A percentile compares a stretch with the other conserved stretches of the same genome.
Conservation (phyloP, 1,139 yeast species). For the Protomyces arabidopsidicola region DNA sequence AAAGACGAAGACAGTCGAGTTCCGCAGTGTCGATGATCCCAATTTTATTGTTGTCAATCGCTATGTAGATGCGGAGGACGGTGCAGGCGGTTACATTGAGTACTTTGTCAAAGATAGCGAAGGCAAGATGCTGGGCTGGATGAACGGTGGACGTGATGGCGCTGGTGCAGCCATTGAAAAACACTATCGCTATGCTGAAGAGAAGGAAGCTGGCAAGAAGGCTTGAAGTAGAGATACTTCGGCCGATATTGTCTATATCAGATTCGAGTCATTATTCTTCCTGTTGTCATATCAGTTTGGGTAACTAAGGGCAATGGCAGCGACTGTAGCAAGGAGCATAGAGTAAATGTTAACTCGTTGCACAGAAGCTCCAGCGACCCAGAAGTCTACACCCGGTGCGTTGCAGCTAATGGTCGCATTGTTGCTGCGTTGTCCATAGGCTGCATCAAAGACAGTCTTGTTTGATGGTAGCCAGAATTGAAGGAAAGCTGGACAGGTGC, state of each 20-base stretch:
- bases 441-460: conserved; percentile 31
- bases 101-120: conserved; percentile 13
- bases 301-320: too few species aligned
- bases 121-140: conserved; percentile 18
- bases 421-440: conserved; percentile 16
- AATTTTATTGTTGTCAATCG: conserved; percentile 12
- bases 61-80: not conserved
- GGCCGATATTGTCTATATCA: too few species aligned
- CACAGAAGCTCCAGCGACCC: conserved; percentile 7
- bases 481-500: conserved; percentile 77
- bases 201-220: not conserved
- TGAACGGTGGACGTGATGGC: conserved; percentile 15
- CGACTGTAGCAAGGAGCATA: not conserved
- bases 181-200: conserved; percentile 11
- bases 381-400: conserved; percentile 30
- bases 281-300: too few species aligned
- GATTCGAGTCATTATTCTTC: too few species aligned
- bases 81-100: conserved; percentile 10
- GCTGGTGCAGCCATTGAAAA: conserved; percentile 13
- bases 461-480: conserved; percentile 65
- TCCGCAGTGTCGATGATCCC: conserved; percentile 10
- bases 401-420: conserved; percentile 27
- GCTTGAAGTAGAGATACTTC: not conserved
- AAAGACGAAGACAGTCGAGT: conserved; percentile 2
- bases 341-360: not conserved